Base-by-base conservation (phyloP, 164 flowering plant species). In the Echeveria elegans region DNA sequence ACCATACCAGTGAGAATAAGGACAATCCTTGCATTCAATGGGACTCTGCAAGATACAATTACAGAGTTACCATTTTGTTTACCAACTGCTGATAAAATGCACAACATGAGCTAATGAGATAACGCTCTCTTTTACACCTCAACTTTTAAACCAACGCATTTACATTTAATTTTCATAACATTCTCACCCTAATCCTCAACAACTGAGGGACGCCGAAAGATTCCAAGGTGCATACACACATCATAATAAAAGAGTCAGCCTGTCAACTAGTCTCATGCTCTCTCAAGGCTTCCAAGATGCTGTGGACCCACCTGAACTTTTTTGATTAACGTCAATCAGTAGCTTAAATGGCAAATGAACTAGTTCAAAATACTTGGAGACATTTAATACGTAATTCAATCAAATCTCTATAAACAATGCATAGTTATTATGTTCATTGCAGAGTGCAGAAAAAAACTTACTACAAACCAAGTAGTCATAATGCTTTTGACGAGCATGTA, bases 271-370 rank as follows among this genome's bases (percentile, higher is more conserved):
- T 68, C 72, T 78, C 80, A 72, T 83, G 81, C 47, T 74, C 81
- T 62, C 78, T 72, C 76, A 92, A 78, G 52, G 96, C 98, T 70
- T 92, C 92, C 34, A 86, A 75, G 59, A 92, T 85, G 76, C 89
- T 82, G 38, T 74, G 84, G 31, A 90, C 85, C 98, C 98, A 92
- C 74, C 96, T 90, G 83, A 3, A 59, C 66, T 71, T 69, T 59
- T 59, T 47, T 47, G 38, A 28, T 59, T 31, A 21, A 48, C 18
- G 53, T 63, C 41, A 70, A 38, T 64, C 40, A 8, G 68, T 32
- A 52, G 16, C 36, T 66, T 66, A 19, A 50, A 66, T 31, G 16
- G 10, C n/a, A 14, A 12, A 24, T 34, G 12, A 45, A 69, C 28
- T 41, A 37, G 23, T 38, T 31, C 31, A 29, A 43, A 68, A 37